Conservation (phyloP, 1,284 basidiomycete genomes). For the Peniophora sp. region DNA sequence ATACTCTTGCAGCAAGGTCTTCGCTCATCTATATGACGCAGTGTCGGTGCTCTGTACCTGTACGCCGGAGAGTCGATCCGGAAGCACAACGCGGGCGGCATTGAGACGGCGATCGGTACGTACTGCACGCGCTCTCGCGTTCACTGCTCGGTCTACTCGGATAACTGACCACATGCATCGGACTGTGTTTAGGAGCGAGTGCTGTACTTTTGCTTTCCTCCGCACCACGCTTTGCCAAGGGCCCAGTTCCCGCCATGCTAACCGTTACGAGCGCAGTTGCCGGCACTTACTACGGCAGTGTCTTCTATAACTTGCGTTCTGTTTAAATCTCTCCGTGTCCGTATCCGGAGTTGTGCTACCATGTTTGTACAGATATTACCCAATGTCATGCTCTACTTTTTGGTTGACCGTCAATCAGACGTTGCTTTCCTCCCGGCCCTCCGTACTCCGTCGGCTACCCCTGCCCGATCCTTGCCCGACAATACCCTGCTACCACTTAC, state of each 20-base stretch:
- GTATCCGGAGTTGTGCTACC: too few species aligned
- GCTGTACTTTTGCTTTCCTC: constrained; percentile 75
- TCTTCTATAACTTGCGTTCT: background rate
- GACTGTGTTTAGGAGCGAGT: constrained; percentile 77
- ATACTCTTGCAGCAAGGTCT: constrained; percentile 34
- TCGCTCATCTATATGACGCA: constrained; percentile 17
- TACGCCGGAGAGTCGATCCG: constrained; percentile 71
- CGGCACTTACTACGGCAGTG: constrained; percentile 65
- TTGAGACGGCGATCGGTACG: constrained; percentile 72
- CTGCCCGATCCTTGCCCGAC: too few species aligned
- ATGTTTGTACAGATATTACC: too few species aligned
- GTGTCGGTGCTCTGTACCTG: constrained; percentile 71
- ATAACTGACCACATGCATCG: background rate
- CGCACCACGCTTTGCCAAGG: constrained; percentile 65
- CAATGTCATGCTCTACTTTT: too few species aligned
- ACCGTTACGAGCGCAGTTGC: constrained; percentile 55
- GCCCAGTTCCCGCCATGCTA: constrained; percentile 68
- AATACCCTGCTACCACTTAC: too few species aligned
- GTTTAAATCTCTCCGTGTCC: too few species aligned
- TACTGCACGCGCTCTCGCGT: background rate
- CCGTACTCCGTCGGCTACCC: too few species aligned
- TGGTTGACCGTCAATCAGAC: too few species aligned
- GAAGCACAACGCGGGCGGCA: constrained; percentile 62
- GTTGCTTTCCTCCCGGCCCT: too few species aligned
- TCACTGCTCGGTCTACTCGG: too few species aligned